Evolutionary conservation across 495 filamentous ascomycete species (phyloP).

Genomic region (Parachaetomium inaequale): DNA sequence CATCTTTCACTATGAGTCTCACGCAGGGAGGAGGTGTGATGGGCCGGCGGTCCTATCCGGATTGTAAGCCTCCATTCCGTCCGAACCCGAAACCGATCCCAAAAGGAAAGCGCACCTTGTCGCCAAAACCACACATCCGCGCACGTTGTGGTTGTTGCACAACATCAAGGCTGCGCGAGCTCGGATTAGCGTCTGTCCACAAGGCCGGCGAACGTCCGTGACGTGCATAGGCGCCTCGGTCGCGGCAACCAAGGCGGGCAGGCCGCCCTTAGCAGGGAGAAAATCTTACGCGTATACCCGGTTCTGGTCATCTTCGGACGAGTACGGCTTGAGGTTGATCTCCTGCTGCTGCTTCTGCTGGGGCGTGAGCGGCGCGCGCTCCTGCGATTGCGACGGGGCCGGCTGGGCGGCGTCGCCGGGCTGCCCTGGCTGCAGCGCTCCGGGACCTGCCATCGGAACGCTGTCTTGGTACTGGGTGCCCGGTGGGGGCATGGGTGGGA

Average conservation of each 20-base stretch:
- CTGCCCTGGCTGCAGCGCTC: constrained; percentile 22
- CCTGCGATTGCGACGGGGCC: constrained; percentile 17
- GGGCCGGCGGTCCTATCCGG: constrained; percentile 76
- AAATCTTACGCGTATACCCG: constrained; percentile 30
- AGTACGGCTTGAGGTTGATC: constrained; percentile 31
- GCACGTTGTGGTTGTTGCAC: constrained; percentile 91
- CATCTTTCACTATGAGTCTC: constrained; percentile 75
- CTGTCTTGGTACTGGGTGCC: constrained; percentile 27
- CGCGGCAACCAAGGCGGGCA: neutral
- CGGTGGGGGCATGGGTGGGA: constrained; percentile 32
- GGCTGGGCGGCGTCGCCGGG: constrained; percentile 20
- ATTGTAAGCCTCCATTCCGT: constrained; percentile 14
- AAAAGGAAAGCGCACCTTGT: constrained; percentile 63
- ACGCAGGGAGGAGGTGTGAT: constrained; percentile 96
- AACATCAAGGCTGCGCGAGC: constrained; percentile 62
- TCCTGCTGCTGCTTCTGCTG: constrained; percentile 31
- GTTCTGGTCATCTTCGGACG: constrained; percentile 27
- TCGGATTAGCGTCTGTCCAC: constrained; percentile 20
- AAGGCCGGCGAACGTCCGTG: neutral
- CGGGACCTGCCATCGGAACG: constrained; percentile 20
- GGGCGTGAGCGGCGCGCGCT: constrained; percentile 26
- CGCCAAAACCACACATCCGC: constrained; percentile 98
- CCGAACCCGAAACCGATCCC: neutral
- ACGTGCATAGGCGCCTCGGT: constrained; percentile 1
- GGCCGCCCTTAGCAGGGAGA: neutral